Conservation (phyloP, 345 rosid species). For the Linum tenue region DNA sequence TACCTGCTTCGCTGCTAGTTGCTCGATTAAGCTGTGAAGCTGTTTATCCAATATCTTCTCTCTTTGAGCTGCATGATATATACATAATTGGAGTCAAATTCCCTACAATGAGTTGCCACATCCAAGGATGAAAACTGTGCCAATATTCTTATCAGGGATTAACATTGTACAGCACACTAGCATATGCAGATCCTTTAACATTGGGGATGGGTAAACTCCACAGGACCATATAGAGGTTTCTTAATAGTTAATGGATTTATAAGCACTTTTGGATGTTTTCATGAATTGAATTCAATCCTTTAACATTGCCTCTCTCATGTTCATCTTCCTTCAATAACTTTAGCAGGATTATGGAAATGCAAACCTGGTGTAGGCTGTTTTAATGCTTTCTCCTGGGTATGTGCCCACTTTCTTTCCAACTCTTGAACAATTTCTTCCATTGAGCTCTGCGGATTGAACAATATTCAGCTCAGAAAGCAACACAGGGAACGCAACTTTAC, state of each 20-base stretch:
- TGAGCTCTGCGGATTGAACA: conserved; percentile 48
- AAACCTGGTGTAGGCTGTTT: conserved; percentile 86
- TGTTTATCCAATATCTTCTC: conserved; percentile 88
- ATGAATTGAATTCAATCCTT: too few relatives aligned
- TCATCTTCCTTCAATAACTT: too few relatives aligned
- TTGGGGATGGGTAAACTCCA: too few relatives aligned
- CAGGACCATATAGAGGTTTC: too few relatives aligned
- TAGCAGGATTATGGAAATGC: background rate
- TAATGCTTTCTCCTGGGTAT: conserved; percentile 54
- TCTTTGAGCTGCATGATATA: conserved; percentile 57
- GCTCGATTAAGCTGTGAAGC: conserved; percentile 83
- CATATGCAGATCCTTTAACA: too few relatives aligned
- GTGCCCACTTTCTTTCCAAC: conserved; percentile 66
- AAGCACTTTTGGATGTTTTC: too few relatives aligned
- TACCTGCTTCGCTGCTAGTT: conserved; percentile 85
- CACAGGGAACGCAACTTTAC: background rate
- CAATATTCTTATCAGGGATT: background rate
- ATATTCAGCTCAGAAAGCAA: conserved; percentile 6
- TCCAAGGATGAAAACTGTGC: background rate
- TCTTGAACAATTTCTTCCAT: conserved; percentile 58
- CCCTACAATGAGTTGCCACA: background rate
- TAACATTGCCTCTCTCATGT: too few relatives aligned
- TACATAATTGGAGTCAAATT: conserved; percentile 9
- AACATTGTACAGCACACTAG: background rate
- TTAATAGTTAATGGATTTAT: too few relatives aligned